These are phyloP conservation scores for Xylariaceae sp. DNA, from an alignment of 2,329 filamentous ascomycete species.

Conservation along the genomic window DNA sequence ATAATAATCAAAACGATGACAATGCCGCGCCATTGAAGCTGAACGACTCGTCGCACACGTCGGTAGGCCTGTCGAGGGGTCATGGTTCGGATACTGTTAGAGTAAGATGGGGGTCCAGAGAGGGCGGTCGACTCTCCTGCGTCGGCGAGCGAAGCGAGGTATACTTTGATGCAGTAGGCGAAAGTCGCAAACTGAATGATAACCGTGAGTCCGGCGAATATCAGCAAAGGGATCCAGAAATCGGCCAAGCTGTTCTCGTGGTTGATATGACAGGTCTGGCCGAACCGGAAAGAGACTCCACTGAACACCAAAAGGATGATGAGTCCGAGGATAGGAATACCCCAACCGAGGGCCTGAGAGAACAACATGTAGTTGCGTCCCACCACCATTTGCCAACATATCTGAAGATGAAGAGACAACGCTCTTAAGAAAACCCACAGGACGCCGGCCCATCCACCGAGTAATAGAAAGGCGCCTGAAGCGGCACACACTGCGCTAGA, in stretches of 20 bases:
- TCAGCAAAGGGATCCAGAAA: slow-evolving; percentile 81
- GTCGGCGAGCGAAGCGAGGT: slow-evolving; percentile 76
- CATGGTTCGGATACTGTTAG: slow-evolving; percentile 67
- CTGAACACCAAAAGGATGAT: slow-evolving; percentile 74
- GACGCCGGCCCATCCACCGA: slow-evolving; percentile 77
- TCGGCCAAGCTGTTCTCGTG: slow-evolving; percentile 74
- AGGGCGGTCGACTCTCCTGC: slow-evolving; percentile 63
- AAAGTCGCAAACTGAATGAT: slow-evolving; percentile 66
- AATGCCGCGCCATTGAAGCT: slow-evolving; percentile 92
- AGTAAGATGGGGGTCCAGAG: slow-evolving; percentile 69
- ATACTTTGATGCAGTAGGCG: slow-evolving; percentile 90
- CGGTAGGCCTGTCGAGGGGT: slow-evolving; percentile 84
- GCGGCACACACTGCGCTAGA: slow-evolving; percentile 77
- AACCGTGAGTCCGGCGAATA: slow-evolving; percentile 58
- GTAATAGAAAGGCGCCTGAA: slow-evolving; percentile 78
- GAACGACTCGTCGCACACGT: slow-evolving; percentile 77
- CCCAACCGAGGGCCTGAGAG: slow-evolving; percentile 77
- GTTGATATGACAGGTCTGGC: slow-evolving; percentile 89
- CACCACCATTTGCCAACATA: slow-evolving; percentile 92
- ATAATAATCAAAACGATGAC: slow-evolving; percentile 86
- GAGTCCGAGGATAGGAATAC: slow-evolving; percentile 70
- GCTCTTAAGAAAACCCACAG: slow-evolving; percentile 91
- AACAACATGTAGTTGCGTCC: slow-evolving; percentile 86
- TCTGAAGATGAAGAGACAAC: slow-evolving; percentile 89
- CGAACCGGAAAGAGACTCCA: slow-evolving; percentile 91